Conservation (phyloP, 148 eudicot species). For the Silene uniflora region DNA sequence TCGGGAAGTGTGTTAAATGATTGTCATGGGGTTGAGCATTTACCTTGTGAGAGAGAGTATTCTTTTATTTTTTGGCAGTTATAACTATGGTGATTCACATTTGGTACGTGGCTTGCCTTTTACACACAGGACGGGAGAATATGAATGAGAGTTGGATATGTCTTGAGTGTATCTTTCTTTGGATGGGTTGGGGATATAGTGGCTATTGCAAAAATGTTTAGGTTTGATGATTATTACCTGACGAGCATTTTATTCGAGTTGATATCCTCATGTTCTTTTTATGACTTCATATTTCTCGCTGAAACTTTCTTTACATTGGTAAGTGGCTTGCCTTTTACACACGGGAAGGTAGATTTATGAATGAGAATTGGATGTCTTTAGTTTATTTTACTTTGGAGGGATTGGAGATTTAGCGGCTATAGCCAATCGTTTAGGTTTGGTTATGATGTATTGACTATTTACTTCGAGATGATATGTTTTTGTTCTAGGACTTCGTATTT, state of each 20-base stretch:
- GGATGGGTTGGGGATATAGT: background rate
- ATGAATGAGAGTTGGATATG: too few relatives aligned
- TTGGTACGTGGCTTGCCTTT: background rate
- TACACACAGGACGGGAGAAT: background rate
- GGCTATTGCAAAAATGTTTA: background rate
- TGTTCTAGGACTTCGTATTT: background rate
- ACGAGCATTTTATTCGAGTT: too few relatives aligned
- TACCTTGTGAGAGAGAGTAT: background rate
- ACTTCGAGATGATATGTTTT: background rate
- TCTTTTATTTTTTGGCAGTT: background rate
- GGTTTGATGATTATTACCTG: too few relatives aligned
- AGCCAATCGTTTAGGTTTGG: background rate
- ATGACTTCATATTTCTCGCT: too few relatives aligned
- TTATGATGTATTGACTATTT: background rate
- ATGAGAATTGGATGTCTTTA: too few relatives aligned
- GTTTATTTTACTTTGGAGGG: too few relatives aligned
- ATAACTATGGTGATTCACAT: background rate
- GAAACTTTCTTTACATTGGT: too few relatives aligned
- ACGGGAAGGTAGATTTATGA: too few relatives aligned
- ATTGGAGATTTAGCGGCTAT: too few relatives aligned
- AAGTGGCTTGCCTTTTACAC: too few relatives aligned
- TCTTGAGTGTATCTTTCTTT: too few relatives aligned
- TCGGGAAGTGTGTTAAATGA: constrained; percentile 2
- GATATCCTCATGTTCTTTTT: too few relatives aligned
- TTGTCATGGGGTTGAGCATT: background rate